These are phyloP conservation scores for Fistulifera solaris DNA, from an alignment of 108 stramenopile genomes.

Conservation along the genomic window DNA sequence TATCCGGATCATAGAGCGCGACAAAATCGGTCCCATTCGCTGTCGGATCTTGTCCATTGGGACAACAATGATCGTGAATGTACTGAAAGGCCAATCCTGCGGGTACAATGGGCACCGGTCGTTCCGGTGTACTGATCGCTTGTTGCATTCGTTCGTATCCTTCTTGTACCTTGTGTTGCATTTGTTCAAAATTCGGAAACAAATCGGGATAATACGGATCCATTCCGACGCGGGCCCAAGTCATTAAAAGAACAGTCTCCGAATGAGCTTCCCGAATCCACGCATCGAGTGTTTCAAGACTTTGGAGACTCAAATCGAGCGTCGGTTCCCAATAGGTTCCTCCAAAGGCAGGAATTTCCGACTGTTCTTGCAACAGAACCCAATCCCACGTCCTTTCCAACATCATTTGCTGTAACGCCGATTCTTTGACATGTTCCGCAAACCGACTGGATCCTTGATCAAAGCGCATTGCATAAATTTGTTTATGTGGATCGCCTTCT, in stretches of 20 bases:
- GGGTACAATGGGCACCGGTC: not conserved
- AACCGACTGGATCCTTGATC: no score
- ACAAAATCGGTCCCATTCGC: not conserved
- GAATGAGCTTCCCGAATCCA: not conserved
- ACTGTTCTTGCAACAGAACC: constrained; percentile 4
- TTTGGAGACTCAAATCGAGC: no score
- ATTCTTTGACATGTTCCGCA: no score
- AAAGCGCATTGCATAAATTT: no score
- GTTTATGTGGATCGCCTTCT: no score
- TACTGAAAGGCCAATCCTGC: constrained; percentile 3
- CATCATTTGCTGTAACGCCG: no score
- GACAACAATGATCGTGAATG: not conserved
- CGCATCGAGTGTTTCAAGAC: not conserved
- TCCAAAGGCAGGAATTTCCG: not conserved
- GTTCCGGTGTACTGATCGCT: not conserved
- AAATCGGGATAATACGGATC: not conserved
- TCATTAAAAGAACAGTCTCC: constrained; percentile 1
- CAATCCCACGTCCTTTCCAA: constrained; percentile 1
- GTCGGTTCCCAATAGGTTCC: not conserved
- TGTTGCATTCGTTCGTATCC: not conserved
- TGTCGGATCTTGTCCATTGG: not conserved
- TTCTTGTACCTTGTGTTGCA: not conserved
- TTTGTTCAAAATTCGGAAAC: not conserved
- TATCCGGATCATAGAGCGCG: not conserved
- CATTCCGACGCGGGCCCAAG: not conserved